Evolutionary conservation across 2,329 filamentous ascomycete genomes (phyloP), one percentile per base, ranked within the genome.

Genomic region (Arthrobotrys musiformis): DNA sequence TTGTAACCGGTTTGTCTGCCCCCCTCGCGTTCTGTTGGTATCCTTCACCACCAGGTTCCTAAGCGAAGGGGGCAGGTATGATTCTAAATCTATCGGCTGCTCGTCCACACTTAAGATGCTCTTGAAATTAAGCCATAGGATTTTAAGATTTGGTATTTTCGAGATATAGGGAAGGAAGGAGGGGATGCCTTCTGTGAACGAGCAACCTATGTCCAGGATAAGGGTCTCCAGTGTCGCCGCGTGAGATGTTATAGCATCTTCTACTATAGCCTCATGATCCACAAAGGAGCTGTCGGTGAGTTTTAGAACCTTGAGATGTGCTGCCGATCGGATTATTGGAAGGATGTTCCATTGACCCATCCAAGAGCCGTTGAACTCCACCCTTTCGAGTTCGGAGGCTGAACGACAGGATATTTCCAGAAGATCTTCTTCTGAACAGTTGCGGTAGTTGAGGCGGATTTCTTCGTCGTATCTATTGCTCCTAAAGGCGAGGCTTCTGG

Each of bases 331-430:
- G 24, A 76, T 70, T 26, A 76, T 76, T 3, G 72, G 72, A 24
- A 76, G 50, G 8, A 76, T 66, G n/a, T 76, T 76, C 72, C 72
- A 76, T 37, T 76, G 64, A 13, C 72, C 72, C 72, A 76, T 64
- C 72, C 72, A 76, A 2, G 72, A 70, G 9, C 72, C 72, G 64
- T 70, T 63, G 56, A 76, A 70, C 30, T 76, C 72, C 11, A 76
- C 56, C n/a, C 72, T 54, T 52, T 76, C 64, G n/a, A 76, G 58
- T 15, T 69, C 64, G 8, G 72, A 70, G 1, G 72, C 72, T 30
- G 72, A 76, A n/a, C 50, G 56, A n/a, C 44, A 69, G 37, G 64
- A 64, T 13, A 76, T 64, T 44, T 70, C 72, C 8, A 70, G 33
- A 4, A 76, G 50, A 4, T 70, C 64, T 35, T 76, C 64, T 50